Percentiles rank a stretch among this genome's conserved stretches.
These are phyloP conservation scores for Candida tammaniensis DNA, from an alignment of 805 yeast species.

Conservation along the genomic window DNA sequence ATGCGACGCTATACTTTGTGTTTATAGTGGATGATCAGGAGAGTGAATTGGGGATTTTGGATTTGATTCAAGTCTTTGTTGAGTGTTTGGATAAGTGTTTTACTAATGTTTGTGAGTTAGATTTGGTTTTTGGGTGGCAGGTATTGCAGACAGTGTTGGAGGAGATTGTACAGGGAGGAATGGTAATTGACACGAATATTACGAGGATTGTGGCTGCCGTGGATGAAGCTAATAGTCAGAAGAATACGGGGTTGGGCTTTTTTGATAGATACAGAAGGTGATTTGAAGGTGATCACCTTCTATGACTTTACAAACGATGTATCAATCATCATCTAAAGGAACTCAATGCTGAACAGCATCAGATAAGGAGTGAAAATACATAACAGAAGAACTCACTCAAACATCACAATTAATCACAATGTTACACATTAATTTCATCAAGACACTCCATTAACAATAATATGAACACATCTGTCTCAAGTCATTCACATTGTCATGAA, in stretches of 20 bases:
- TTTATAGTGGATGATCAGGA: slow-evolving; percentile 96
- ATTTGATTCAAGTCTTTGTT: slow-evolving; percentile 93
- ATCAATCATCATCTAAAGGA: background rate
- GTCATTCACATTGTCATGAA: no score
- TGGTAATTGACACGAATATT: slow-evolving; percentile 94
- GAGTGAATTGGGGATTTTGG: slow-evolving; percentile 88
- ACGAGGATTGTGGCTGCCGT: slow-evolving; percentile 77
- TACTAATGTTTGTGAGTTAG: slow-evolving; percentile 91
- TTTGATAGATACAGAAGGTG: slow-evolving; percentile 6
- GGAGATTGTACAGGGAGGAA: slow-evolving; percentile 95
- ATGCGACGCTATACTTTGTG: slow-evolving; percentile 94
- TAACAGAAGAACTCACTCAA: no score
- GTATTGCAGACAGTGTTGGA: slow-evolving; percentile 86
- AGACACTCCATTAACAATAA: no score
- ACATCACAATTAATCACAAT: no score
- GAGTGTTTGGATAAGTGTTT: slow-evolving; percentile 93
- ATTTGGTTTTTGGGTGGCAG: slow-evolving; percentile 98
- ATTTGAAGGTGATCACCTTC: background rate
- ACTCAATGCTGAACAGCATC: background rate
- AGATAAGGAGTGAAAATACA: no score
- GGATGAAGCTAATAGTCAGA: slow-evolving; percentile 64
- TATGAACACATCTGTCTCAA: no score
- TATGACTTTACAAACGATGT: slow-evolving; percentile 1
- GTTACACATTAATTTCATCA: no score
- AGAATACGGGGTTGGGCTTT: slow-evolving; percentile 22